These are phyloP conservation scores for Boletus speciosus DNA, from an alignment of 768 basidiomycete species.

Conservation along the genomic window DNA sequence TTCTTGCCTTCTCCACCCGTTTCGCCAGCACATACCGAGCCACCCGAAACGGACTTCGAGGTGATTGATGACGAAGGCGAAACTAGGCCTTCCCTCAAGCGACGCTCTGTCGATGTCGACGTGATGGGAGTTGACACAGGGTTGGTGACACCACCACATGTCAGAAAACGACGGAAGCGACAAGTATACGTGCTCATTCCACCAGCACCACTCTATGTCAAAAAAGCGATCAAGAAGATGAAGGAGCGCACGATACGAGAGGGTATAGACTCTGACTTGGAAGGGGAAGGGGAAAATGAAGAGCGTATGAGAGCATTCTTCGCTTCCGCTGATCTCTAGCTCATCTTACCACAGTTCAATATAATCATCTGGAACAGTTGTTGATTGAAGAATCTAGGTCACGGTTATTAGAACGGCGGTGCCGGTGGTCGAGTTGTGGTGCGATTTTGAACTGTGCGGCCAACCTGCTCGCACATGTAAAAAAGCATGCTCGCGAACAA, in stretches of 20 bases:
- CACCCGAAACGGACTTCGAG: slow-evolving; percentile 22
- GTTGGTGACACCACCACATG: neutral
- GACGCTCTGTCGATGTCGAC: slow-evolving; percentile 12
- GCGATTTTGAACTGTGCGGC: slow-evolving; percentile 51
- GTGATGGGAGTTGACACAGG: slow-evolving; percentile 7
- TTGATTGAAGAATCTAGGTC: slow-evolving; percentile 47
- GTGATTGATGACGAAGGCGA: slow-evolving; percentile 6
- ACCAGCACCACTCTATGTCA: slow-evolving; percentile 21
- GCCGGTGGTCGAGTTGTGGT: slow-evolving; percentile 60
- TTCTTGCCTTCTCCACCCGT: slow-evolving; percentile 47
- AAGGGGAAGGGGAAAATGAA: slow-evolving; percentile 21
- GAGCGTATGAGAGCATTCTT: slow-evolving; percentile 31
- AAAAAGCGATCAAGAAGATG: slow-evolving; percentile 15
- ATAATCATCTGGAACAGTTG: slow-evolving; percentile 37
- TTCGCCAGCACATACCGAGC: slow-evolving; percentile 27
- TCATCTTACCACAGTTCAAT: slow-evolving; percentile 37
- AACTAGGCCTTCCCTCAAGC: slow-evolving; percentile 19
- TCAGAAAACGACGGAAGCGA: slow-evolving; percentile 24
- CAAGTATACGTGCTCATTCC: slow-evolving; percentile 31
- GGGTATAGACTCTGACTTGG: slow-evolving; percentile 18
- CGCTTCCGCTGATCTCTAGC: slow-evolving; percentile 22
- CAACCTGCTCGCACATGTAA: slow-evolving; percentile 49
- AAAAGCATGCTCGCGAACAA: slow-evolving; percentile 34
- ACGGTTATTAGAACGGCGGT: slow-evolving; percentile 44
- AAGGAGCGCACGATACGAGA: slow-evolving; percentile 12